A percentile compares a stretch with the other conserved stretches of the same genome.
phyloP scores from a whole-genome alignment of 2,329 filamentous ascomycete genomes.

The Fusarium subglutinans region DNA sequence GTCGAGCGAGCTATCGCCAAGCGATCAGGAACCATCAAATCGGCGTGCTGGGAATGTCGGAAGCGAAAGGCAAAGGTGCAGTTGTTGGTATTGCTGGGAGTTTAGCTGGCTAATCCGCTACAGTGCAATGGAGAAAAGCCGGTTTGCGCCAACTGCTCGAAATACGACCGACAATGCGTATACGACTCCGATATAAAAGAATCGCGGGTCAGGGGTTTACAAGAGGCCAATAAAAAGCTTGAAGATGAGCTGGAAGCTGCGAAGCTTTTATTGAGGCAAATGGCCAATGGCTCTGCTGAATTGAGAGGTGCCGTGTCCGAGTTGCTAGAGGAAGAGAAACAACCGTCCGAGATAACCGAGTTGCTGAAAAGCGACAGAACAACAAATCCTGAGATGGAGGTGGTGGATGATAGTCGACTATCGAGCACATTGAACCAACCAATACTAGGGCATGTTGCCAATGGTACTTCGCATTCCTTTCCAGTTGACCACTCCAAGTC shows the following conservation, averaged over 20 bases:
- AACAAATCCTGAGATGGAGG: rapidly evolving
- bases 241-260: neutral
- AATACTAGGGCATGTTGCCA: rapidly evolving
- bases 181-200: constrained; percentile 4
- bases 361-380: neutral
- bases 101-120: rapidly evolving
- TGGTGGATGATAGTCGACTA: rapidly evolving
- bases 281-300: neutral
- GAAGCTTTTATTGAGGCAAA: neutral
- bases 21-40: neutral
- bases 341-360: neutral
- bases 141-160: neutral
- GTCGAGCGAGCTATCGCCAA: neutral
- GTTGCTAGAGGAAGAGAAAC: neutral
- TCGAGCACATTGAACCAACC: no score
- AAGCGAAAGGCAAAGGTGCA: constrained; percentile 16
- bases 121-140: constrained; percentile 10
- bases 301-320: neutral
- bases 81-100: rapidly evolving
- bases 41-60: neutral
- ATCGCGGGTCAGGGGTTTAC: rapidly evolving
- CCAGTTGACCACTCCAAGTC: no score
- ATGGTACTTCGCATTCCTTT: no score
- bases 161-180: neutral
- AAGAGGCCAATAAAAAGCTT: neutral